These are phyloP conservation scores for Nigrospora oryzae DNA, from an alignment of 2,329 filamentous ascomycete genomes.

Conservation along the genomic window DNA sequence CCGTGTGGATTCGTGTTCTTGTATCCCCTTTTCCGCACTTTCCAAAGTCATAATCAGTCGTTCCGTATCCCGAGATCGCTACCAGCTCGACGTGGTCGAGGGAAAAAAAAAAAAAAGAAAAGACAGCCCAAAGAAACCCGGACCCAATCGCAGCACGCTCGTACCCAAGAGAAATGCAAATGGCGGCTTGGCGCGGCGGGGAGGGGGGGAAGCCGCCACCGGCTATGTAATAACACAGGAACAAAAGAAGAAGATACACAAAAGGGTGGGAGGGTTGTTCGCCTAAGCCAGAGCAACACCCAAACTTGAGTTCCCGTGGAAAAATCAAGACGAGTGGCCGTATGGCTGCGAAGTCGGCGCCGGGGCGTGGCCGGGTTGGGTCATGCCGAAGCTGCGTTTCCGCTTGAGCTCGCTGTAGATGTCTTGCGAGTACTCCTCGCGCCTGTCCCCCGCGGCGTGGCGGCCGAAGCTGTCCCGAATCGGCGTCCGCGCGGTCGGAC, in stretches of 20 bases:
- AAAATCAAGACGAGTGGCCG: not conserved
- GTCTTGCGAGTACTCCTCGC: slow-evolving; percentile 19
- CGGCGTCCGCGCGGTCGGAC: slow-evolving; percentile 29
- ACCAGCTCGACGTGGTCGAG: slow-evolving; percentile 1
- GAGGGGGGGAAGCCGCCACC: not conserved
- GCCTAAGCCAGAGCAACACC: not conserved
- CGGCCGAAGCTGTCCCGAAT: slow-evolving; percentile 36
- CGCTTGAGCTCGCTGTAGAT: slow-evolving; percentile 16
- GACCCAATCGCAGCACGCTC: not conserved
- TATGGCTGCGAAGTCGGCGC: not conserved
- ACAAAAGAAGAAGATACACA: not conserved
- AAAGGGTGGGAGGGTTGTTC: not conserved
- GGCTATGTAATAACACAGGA: not conserved
- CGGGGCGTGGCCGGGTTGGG: not conserved
- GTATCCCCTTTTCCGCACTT: not conserved
- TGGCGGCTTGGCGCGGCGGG: not conserved
- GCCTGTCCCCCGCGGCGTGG: slow-evolving; percentile 18
- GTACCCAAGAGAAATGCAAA: not conserved
- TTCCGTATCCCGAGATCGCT: not conserved
- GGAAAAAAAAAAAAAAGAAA: not conserved
- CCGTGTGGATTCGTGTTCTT: not conserved
- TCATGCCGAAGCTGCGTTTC: slow-evolving; percentile 19
- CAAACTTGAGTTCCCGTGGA: not conserved
- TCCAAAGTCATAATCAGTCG: slow-evolving; percentile 1
- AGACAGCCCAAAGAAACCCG: not conserved